These are phyloP conservation scores for Ceriops decandra DNA, from an alignment of 345 rosid genomes.

Conservation along the genomic window DNA sequence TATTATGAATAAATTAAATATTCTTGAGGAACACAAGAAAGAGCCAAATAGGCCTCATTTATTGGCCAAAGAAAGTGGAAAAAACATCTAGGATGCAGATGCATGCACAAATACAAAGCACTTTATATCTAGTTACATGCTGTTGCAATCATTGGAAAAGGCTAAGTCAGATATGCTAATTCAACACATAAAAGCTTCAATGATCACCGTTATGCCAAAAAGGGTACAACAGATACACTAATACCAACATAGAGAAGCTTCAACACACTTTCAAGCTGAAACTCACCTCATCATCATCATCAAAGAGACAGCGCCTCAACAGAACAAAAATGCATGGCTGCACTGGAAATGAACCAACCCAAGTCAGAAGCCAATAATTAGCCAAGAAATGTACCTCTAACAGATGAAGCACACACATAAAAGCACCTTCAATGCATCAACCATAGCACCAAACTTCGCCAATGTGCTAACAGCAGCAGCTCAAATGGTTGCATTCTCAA, in stretches of 20 bases:
- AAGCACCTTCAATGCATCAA: conserved; percentile 76
- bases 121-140: too few species aligned
- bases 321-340: conserved; percentile 88
- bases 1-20: background rate
- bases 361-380: conserved; percentile 4
- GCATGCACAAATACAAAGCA: too few species aligned
- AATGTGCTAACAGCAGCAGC: conserved; percentile 95
- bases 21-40: too few species aligned
- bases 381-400: background rate
- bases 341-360: conserved; percentile 17
- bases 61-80: too few species aligned
- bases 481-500: conserved; percentile 96
- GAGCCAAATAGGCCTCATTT: too few species aligned
- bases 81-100: too few species aligned
- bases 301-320: conserved; percentile 85
- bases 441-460: conserved; percentile 93
- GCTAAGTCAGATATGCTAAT: too few species aligned
- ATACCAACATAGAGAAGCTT: too few species aligned
- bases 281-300: conserved; percentile 96
- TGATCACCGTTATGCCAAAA: too few species aligned
- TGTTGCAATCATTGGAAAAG: too few species aligned
- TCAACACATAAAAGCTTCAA: too few species aligned
- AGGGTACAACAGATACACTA: too few species aligned
- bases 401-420: background rate
- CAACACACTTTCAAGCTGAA: background rate